Base-by-base conservation (phyloP, 108 stramenopile genomes). In the Pseudonitzschia pungens region DNA sequence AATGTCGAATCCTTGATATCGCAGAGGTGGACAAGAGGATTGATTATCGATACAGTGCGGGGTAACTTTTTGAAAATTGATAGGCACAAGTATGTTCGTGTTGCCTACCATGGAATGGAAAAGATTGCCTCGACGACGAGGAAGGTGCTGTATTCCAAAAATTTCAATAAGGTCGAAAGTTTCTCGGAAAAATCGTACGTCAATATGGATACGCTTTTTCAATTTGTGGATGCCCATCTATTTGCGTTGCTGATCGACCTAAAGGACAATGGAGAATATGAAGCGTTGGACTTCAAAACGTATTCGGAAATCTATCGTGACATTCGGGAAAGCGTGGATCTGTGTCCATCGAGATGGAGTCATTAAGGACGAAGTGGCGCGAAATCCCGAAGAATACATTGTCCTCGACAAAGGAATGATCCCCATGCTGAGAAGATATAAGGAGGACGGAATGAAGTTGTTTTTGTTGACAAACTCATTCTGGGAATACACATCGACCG, bases 51-150 rank as follows among this genome's bases (percentile, higher is more conserved):
- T 81, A 96, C 92, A 22, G 86, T 91, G 70, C 78, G 95, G 11
- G 96, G 96, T n/a, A 97, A 97, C 76, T 91, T 97, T 73, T 71
- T 97, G 51, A 95, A 97, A 74, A 96, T 97, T 75, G 97, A 98
- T 75, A 79, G 96, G 48, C 97, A 98, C 70, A 96, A 94, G 77
- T 98, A 98, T 81, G 92, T 95, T 28, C 91, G 97, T 15, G 85
- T 94, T 62, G 97, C 96, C 12, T 92, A 90, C 72, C 97, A 98
- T 83, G 94, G 94, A 51, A 84, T 89, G 65, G 79, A 86, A 21
- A 76, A 78, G 51, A 93, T 96, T 71, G 82, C 81, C 20, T 82
- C 82, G 22, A 83, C 77, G 28, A 89, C 87, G 52, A 76, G 94
- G 43, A 96, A 96, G 62, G 56, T 74, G n/a, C 32, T 91, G 31